Base-by-base conservation (phyloP, 768 basidiomycete species). In the Mycena belliarum region DNA sequence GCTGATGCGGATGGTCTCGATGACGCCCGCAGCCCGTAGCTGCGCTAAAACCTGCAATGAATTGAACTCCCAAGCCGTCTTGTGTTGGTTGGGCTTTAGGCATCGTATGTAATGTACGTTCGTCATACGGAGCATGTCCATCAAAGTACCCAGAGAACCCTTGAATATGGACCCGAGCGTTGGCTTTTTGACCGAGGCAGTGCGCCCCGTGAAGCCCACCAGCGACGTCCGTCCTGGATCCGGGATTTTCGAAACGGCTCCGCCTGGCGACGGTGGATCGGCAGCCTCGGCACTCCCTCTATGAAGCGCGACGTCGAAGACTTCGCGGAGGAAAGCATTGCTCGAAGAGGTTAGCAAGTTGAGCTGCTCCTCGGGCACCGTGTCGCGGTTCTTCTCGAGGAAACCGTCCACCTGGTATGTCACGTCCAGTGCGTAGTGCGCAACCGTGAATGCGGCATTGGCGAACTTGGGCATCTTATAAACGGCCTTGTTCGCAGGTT, bases 71-170 rank as follows among this genome's bases (percentile, higher is more conserved):
- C 97, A 99, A 35, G 97, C 93, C 53, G 79, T 85, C 78, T 99
- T 98, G 61, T 83, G 82, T 69, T 98, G 96, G 70, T 99, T 99
- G 1, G 97, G 97, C 73, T 98, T 99, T 79, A 99, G 98, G 71
- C 97, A 99, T 41, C 97, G 86, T 67, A 99, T 99, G 68, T 99
- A 99, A 69, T 99, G 97, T 0, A 98, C 97, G 67, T 99, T 97
- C 15, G 97, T 99, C 59, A 91, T 89, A 65, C 92, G 89, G 60
- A 99, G 87, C 0, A 96, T 99, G 32, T 97, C 95, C 96, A 99
- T 99, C 37, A 99, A 79, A 48, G 58, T 57, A 21, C 58, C 58
- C 51, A 63, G 32, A 6, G 57, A 63, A 15, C 54, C 33, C 37
- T 63, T 63, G 58, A 63, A 63, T 38, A 63, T 63, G 15, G 62